These are phyloP conservation scores for Cyberlindnera xylosilytica DNA, from an alignment of 805 yeast genomes.

Conservation along the genomic window DNA sequence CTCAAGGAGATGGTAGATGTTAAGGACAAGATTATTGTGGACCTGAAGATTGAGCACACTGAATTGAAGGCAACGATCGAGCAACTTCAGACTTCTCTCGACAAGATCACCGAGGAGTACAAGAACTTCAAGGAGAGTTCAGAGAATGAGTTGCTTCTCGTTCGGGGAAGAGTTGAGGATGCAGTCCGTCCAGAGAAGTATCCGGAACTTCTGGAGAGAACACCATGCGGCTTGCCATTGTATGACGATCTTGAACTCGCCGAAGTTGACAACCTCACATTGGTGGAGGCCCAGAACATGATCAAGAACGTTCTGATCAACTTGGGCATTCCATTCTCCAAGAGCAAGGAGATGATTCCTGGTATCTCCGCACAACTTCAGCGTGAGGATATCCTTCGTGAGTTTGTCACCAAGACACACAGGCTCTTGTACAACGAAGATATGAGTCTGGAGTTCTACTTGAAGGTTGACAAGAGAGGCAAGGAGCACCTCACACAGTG, in stretches of 20 bases:
- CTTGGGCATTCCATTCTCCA: slow-evolving; percentile 31
- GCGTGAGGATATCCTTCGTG: slow-evolving; percentile 28
- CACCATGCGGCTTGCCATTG: slow-evolving; percentile 11
- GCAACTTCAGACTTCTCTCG: slow-evolving; percentile 5
- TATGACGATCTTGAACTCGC: slow-evolving; percentile 25
- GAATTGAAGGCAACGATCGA: slow-evolving; percentile 4
- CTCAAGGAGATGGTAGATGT: slow-evolving; percentile 16
- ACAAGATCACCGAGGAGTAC: not conserved
- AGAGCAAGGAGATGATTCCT: slow-evolving; percentile 27
- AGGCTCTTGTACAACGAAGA: slow-evolving; percentile 29
- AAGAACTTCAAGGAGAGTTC: slow-evolving; percentile 5
- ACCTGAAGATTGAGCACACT: not conserved
- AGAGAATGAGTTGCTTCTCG: slow-evolving; percentile 1
- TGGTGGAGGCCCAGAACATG: slow-evolving; percentile 32
- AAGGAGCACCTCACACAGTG: slow-evolving; percentile 28
- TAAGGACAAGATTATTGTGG: slow-evolving; percentile 6
- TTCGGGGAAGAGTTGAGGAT: slow-evolving; percentile 25
- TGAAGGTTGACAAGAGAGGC: slow-evolving; percentile 20
- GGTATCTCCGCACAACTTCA: slow-evolving; percentile 26
- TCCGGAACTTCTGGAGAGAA: slow-evolving; percentile 26
- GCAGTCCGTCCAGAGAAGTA: slow-evolving; percentile 25
- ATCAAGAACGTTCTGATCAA: slow-evolving; percentile 32
- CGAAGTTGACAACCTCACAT: slow-evolving; percentile 28
- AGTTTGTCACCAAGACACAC: slow-evolving; percentile 33
- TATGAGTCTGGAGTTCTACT: slow-evolving; percentile 24